phyloP scores from a whole-genome alignment of 768 basidiomycete species.

The Psilocybe cubensis region DNA sequence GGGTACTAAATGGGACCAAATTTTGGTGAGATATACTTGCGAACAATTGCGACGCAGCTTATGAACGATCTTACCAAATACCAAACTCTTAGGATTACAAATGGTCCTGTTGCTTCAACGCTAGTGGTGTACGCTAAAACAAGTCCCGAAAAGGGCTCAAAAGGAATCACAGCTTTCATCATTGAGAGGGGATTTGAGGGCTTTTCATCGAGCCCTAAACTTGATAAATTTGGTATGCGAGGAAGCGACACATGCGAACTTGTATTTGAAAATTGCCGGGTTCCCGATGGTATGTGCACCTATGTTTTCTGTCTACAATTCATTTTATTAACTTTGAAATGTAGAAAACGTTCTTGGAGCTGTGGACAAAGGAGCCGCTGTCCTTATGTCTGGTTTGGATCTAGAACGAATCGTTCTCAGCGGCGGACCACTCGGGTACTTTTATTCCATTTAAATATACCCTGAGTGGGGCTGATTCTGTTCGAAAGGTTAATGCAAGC shows the following conservation, averaged over 20 bases:
- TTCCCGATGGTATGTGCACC: slow-evolving; percentile 71
- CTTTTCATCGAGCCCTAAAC: slow-evolving; percentile 87
- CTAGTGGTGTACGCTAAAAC: slow-evolving; percentile 95
- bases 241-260: slow-evolving; percentile 95
- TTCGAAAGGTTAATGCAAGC: slow-evolving; percentile 82
- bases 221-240: slow-evolving; percentile 97
- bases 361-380: slow-evolving; percentile 78
- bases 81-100: slow-evolving; percentile 95
- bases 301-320: background rate
- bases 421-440: slow-evolving; percentile 88
- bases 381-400: slow-evolving; percentile 95
- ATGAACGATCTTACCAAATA: slow-evolving; percentile 6
- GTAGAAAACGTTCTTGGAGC: slow-evolving; percentile 84
- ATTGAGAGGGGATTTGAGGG: slow-evolving; percentile 82
- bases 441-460: slow-evolving; percentile 16
- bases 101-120: slow-evolving; percentile 90
- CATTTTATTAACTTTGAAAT: background rate
- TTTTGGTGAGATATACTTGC: slow-evolving; percentile 72
- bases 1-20: slow-evolving; percentile 85
- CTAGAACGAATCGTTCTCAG: slow-evolving; percentile 90
- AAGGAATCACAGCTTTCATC: slow-evolving; percentile 92
- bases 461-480: slow-evolving; percentile 13
- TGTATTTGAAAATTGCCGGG: slow-evolving; percentile 88
- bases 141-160: slow-evolving; percentile 72
- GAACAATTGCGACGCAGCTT: background rate